These are phyloP conservation scores for Nemania sp. DNA, from an alignment of 2,329 filamentous ascomycete genomes.

Conservation along the genomic window DNA sequence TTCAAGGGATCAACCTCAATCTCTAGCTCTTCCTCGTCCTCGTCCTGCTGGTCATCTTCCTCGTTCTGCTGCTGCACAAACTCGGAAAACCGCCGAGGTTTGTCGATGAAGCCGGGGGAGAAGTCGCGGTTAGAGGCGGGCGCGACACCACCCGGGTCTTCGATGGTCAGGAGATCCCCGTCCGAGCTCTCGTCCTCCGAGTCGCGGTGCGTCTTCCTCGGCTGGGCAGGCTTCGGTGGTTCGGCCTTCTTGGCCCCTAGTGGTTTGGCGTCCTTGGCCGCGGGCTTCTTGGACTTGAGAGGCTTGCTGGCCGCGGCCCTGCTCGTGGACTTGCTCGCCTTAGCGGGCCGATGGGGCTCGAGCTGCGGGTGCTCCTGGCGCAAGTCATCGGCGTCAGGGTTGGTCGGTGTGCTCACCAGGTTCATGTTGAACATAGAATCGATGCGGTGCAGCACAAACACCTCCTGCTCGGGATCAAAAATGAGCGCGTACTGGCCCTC, in stretches of 20 bases:
- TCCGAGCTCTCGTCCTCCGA: conserved; percentile 56
- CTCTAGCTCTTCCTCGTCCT: conserved; percentile 45
- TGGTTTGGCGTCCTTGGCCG: conserved; percentile 26
- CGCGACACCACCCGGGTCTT: conserved; percentile 59
- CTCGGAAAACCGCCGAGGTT: conserved; percentile 55
- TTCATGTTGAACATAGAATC: conserved; percentile 89
- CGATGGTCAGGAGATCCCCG: conserved; percentile 61
- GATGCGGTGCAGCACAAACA: conserved; percentile 80
- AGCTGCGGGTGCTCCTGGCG: conserved; percentile 70
- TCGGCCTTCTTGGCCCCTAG: conserved; percentile 29
- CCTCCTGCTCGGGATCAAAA: conserved; percentile 74
- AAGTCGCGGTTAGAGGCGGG: conserved; percentile 45
- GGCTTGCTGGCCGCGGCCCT: conserved; percentile 29
- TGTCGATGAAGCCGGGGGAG: conserved; percentile 52
- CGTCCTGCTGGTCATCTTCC: conserved; percentile 24
- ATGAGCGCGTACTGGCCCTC: conserved; percentile 68
- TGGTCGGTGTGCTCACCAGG: conserved; percentile 68
- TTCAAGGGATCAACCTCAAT: conserved; percentile 48
- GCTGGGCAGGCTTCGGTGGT: conserved; percentile 24
- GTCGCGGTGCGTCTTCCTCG: conserved; percentile 33
- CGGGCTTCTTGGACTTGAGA: conserved; percentile 34
- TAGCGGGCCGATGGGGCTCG: conserved; percentile 39
- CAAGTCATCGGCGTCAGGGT: conserved; percentile 65
- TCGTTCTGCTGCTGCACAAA: conserved; percentile 53
- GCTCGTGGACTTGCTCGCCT: conserved; percentile 21